A percentile compares a stretch with the other conserved stretches of the same genome.
These are phyloP conservation scores for Ilyonectria destructans DNA, from an alignment of 2,329 filamentous ascomycete species.

Conservation along the genomic window DNA sequence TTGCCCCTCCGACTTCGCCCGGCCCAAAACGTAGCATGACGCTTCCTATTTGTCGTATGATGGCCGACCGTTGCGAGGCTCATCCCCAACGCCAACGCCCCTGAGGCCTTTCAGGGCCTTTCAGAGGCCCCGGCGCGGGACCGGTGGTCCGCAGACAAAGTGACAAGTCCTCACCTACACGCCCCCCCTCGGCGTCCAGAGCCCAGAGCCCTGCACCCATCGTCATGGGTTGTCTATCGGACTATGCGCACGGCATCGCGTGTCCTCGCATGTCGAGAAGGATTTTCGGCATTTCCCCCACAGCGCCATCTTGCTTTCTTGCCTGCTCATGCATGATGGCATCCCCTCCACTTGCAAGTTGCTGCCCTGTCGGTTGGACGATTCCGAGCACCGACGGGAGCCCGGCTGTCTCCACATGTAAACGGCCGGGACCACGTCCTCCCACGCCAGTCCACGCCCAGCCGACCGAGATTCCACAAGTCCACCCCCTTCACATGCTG, in stretches of 20 bases:
- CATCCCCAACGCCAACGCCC: constrained; percentile 32
- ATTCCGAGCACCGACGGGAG: constrained; percentile 28
- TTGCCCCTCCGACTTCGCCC: constrained; percentile 43
- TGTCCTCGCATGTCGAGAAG: constrained; percentile 36
- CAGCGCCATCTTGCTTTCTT: constrained; percentile 32
- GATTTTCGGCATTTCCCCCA: constrained; percentile 29
- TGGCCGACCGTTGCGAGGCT: constrained; percentile 35
- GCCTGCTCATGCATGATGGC: constrained; percentile 29
- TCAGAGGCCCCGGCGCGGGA: constrained; percentile 31
- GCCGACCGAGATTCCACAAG: constrained; percentile 19
- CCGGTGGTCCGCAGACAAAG: constrained; percentile 26
- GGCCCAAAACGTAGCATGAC: constrained; percentile 41
- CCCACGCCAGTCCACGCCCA: neutral
- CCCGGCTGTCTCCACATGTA: constrained; percentile 30
- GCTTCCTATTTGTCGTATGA: constrained; percentile 46
- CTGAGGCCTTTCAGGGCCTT: constrained; percentile 28
- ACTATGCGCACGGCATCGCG: constrained; percentile 32
- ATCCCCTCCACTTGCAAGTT: constrained; percentile 13
- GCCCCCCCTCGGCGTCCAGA: constrained; percentile 30
- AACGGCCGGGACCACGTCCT: constrained; percentile 15
- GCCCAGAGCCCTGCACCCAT: neutral
- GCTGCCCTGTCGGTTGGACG: constrained; percentile 30
- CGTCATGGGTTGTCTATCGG: constrained; percentile 37
- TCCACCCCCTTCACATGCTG: constrained; percentile 27
- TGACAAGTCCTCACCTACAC: constrained; percentile 8